Percentiles rank a stretch among this genome's conserved stretches.
phyloP scores from a whole-genome alignment of 192 early-diverging fungal species.

The Podila epigama region DNA sequence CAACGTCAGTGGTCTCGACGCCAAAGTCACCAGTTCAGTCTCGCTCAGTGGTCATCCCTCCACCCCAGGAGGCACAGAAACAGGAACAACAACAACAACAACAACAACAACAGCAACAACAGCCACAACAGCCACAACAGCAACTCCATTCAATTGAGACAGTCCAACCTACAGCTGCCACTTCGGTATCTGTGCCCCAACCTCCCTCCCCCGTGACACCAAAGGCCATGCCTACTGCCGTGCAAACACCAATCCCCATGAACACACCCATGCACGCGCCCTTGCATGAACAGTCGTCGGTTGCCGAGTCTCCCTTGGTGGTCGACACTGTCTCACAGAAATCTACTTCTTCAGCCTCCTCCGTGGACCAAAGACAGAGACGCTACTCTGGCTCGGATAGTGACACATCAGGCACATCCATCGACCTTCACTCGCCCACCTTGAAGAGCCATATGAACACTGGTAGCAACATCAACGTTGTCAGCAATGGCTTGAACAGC shows the following conservation, averaged over 20 bases:
- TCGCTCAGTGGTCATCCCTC: not conserved
- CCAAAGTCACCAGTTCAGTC: constrained; percentile 16
- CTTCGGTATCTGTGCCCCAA: not conserved
- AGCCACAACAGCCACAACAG: too few species aligned
- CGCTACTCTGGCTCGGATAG: constrained; percentile 35
- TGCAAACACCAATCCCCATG: not conserved
- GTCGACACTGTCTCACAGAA: constrained; percentile 47
- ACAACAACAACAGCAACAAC: too few species aligned
- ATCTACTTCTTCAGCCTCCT: constrained; percentile 30
- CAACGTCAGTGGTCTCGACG: constrained; percentile 11
- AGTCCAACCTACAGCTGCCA: not conserved
- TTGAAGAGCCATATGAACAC: constrained; percentile 8
- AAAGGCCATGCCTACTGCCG: not conserved
- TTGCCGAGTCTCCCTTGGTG: not conserved
- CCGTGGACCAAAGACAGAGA: constrained; percentile 20
- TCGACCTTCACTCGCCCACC: constrained; percentile 45
- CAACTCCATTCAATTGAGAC: too few species aligned
- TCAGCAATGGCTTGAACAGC: too few species aligned
- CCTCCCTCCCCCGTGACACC: not conserved
- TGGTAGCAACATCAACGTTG: too few species aligned
- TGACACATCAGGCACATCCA: constrained; percentile 44
- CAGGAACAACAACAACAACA: not conserved
- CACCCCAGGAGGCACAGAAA: not conserved
- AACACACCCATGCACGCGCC: not conserved
- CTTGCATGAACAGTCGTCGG: not conserved